Percentiles rank a stretch among this genome's conserved stretches.
phyloP scores from a whole-genome alignment of 306 rosid species.

The Oemleria cerasiformis region DNA sequence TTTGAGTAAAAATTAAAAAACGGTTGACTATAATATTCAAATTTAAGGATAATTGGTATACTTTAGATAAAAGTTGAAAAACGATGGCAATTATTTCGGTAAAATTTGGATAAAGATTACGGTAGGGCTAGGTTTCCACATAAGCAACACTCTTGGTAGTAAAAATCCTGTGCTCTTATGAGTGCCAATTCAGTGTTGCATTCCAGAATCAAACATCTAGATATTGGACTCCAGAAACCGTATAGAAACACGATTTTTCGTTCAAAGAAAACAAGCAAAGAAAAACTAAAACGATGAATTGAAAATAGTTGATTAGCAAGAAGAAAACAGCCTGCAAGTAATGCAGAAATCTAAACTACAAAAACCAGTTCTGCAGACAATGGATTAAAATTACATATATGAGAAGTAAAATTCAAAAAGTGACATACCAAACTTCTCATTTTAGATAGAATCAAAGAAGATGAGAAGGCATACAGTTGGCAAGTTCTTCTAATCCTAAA shows the following conservation, averaged over 20 bases:
- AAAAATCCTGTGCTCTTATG: too few species aligned
- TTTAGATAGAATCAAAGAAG: conserved; percentile 15
- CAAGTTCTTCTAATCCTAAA: conserved; percentile 14
- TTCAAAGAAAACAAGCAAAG: neutral
- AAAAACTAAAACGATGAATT: neutral
- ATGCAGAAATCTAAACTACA: conserved; percentile 2
- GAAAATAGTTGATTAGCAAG: neutral
- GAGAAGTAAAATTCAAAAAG: neutral
- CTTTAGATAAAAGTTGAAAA: too few species aligned
- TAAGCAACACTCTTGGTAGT: too few species aligned
- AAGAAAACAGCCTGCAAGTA: neutral
- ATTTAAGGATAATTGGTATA: too few species aligned
- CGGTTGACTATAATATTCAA: too few species aligned
- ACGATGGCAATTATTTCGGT: too few species aligned
- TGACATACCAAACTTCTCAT: conserved; percentile 6
- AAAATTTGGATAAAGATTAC: too few species aligned
- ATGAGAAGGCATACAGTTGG: conserved; percentile 8
- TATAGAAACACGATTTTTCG: neutral
- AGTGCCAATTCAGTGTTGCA: too few species aligned
- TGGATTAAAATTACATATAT: conserved; percentile 16
- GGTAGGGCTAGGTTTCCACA: too few species aligned
- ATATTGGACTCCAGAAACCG: neutral
- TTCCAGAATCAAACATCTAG: too few species aligned
- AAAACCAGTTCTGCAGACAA: conserved; percentile 15
- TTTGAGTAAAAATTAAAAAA: too few species aligned